phyloP scores from a whole-genome alignment of 2,329 filamentous ascomycete species.

The Alternaria ethzedia region DNA sequence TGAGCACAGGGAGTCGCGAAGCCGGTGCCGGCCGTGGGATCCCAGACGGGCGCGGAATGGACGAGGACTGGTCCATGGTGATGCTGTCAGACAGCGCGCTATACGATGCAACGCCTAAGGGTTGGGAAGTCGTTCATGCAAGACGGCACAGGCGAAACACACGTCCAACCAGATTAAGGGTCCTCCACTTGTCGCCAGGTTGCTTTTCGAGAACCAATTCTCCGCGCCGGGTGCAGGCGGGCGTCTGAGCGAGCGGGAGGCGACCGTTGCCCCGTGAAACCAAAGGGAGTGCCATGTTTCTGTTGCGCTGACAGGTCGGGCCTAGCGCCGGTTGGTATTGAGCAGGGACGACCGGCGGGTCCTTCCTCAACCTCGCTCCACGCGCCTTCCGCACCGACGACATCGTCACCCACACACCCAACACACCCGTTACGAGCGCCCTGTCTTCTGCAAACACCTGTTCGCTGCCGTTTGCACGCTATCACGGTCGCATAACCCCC shows the following conservation, averaged over 20 bases:
- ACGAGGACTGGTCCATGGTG: slow-evolving; percentile 43
- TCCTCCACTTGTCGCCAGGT: slow-evolving; percentile 5
- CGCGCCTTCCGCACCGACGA: slow-evolving; percentile 9
- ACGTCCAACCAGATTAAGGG: slow-evolving; percentile 15
- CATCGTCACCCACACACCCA: slow-evolving; percentile 9
- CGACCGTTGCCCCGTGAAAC: slow-evolving; percentile 22
- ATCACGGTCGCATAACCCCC: slow-evolving; percentile 12
- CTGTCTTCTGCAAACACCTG: slow-evolving; percentile 1
- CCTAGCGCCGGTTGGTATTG: slow-evolving; percentile 6
- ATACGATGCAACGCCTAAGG: slow-evolving; percentile 6
- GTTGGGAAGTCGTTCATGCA: slow-evolving; percentile 10
- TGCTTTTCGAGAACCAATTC: slow-evolving; percentile 10
- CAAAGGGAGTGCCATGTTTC: slow-evolving; percentile 7
- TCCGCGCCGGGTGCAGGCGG: slow-evolving; percentile 14
- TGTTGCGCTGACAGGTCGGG: not conserved
- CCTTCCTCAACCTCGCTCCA: slow-evolving; percentile 16
- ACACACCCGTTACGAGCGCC: slow-evolving; percentile 3
- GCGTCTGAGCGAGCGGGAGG: slow-evolving; percentile 16
- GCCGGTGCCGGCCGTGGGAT: slow-evolving; percentile 56
- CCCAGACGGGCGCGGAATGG: slow-evolving; percentile 40
- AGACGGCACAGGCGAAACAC: slow-evolving; percentile 3
- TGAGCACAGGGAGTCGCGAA: slow-evolving; percentile 61
- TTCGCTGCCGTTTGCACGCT: not conserved
- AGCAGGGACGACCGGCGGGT: slow-evolving; percentile 8
- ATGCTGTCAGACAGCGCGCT: slow-evolving; percentile 30